Base-by-base conservation (phyloP, 768 basidiomycete genomes). In the Neoboletus brunneissimus region DNA sequence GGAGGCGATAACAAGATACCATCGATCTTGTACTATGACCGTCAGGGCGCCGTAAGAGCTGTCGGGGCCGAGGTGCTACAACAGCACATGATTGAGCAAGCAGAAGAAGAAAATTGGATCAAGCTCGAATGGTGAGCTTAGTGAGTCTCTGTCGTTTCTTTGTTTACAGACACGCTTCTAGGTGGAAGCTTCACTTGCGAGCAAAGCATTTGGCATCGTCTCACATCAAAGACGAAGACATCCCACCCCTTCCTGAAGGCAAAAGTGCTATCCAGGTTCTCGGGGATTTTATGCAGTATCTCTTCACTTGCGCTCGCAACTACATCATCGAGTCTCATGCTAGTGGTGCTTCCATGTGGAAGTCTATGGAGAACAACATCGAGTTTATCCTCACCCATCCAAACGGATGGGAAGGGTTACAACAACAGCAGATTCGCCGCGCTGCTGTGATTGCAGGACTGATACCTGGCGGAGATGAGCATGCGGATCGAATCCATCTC, bases 1-100 rank as follows among this genome's bases (percentile, higher is more conserved):
- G 76, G 76, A 4, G 76, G 77, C 5, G 76, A 80, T 51, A 75
- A 72, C 23, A 82, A 81, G 55, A 78, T 82, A 41, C 81, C 79
- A 0, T 77, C 79, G 0, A 67, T 80, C 32, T 54, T 82, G 15
- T 78, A 77, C 55, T 82, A 82, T 56, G 79, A 80, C 54, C 51
- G 58, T 10, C 56, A 69, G n/a, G 80, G 78, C 2, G 35, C 38
- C 0, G 67, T 76, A 4, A 71, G 63, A 37, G 81, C 80, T 0
- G 66, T 75, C 5, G 81, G 81, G 0, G 79, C 78, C 1, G 79
- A 80, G 54, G 73, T 79, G 0, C 22, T 61, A 13, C 66, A 72
- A 16, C 70, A 73, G 31, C 67, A 69, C 12, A 62, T 74, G 25
- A 62, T 74, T 20, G 74, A 74, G 4, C 57, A 66, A 45, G 79